Evolutionary conservation across 306 rosid genomes (phyloP).

Genomic region (Carpinus viminea): DNA sequence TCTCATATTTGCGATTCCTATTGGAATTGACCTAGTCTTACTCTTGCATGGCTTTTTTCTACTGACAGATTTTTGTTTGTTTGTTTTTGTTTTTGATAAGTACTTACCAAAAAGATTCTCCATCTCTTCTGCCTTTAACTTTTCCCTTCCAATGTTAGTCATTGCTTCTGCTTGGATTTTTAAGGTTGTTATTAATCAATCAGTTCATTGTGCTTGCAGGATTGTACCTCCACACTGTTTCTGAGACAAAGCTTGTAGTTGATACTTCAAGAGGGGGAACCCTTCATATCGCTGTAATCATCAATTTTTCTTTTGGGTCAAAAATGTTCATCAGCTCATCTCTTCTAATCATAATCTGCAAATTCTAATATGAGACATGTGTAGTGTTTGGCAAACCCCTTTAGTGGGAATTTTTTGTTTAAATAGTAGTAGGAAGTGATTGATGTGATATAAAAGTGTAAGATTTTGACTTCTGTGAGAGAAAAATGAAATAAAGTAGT

Average conservation of each 20-base stretch:
- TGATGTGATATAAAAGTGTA: too few species aligned
- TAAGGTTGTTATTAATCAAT: neutral
- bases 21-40: neutral
- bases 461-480: too few species aligned
- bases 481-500: too few species aligned
- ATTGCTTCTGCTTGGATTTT: neutral
- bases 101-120: neutral
- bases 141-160: neutral
- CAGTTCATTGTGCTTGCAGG: constrained; percentile 49
- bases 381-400: too few species aligned
- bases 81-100: too few species aligned
- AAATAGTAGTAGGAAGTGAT: too few species aligned
- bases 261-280: constrained; percentile 89
- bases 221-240: constrained; percentile 62
- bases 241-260: constrained; percentile 80
- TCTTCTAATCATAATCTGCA: constrained; percentile 20
- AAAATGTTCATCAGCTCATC: constrained; percentile 4
- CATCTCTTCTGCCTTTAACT: neutral
- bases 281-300: constrained; percentile 66
- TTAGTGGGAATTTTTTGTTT: too few species aligned
- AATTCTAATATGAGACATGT: neutral
- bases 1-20: neutral
- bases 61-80: neutral
- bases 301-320: constrained; percentile 15
- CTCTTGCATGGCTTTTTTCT: neutral